These are phyloP conservation scores for Rhodomyrtus tomentosa DNA, from an alignment of 345 rosid species.

Conservation along the genomic window DNA sequence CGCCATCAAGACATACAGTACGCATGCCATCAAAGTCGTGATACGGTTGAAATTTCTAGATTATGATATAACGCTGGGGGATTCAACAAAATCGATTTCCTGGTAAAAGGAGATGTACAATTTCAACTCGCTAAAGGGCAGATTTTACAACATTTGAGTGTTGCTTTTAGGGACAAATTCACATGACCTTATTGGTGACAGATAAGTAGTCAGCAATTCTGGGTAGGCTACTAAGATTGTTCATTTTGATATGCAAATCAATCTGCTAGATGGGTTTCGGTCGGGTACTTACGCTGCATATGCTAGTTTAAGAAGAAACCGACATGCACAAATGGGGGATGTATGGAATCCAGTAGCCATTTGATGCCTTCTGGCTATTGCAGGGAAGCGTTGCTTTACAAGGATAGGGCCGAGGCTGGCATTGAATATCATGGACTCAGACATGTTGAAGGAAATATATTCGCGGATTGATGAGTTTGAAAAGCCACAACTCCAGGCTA, in stretches of 20 bases:
- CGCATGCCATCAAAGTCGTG: background rate
- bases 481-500: too few relatives aligned
- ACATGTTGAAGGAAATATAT: background rate
- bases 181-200: background rate
- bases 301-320: background rate
- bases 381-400: background rate
- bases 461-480: background rate
- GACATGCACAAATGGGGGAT: background rate
- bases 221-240: background rate
- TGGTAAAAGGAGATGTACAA: background rate
- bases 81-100: too few relatives aligned
- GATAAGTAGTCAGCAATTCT: background rate
- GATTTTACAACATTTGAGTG: background rate
- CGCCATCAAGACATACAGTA: background rate
- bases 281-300: background rate
- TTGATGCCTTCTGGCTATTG: background rate
- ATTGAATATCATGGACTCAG: background rate
- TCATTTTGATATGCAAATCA: too few relatives aligned
- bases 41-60: background rate
- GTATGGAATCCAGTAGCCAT: background rate
- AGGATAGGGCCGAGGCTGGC: background rate
- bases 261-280: background rate
- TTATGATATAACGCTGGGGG: too few relatives aligned
- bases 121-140: background rate
- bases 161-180: too few relatives aligned